Percentiles rank a stretch among this genome's conserved stretches.
Evolutionary conservation across 768 basidiomycete species (phyloP).

Genomic region (Lentinula raphanica): DNA sequence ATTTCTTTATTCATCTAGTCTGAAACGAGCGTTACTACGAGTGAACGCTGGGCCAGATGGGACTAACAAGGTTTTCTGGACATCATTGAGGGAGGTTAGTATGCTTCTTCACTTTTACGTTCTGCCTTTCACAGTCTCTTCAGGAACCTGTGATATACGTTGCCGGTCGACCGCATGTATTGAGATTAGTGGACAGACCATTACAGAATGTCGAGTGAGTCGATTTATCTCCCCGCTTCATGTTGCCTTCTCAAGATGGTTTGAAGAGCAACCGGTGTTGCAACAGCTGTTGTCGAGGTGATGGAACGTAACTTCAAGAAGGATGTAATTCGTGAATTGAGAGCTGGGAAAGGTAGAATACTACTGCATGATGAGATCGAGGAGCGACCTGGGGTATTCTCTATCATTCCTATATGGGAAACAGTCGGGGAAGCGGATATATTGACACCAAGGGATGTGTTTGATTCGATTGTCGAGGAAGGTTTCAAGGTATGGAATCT

Average conservation of each 20-base stretch:
- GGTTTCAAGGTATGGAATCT: slow-evolving; percentile 59
- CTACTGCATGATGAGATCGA: slow-evolving; percentile 95
- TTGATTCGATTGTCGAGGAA: slow-evolving; percentile 65
- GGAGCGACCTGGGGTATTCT: slow-evolving; percentile 83
- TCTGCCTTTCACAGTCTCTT: neutral
- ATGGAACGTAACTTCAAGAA: slow-evolving; percentile 88
- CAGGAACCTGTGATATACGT: slow-evolving; percentile 93
- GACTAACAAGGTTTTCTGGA: slow-evolving; percentile 78
- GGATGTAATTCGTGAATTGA: slow-evolving; percentile 83
- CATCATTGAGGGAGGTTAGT: slow-evolving; percentile 83
- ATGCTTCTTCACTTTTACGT: neutral
- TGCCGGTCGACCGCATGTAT: slow-evolving; percentile 81
- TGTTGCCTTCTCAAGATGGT: neutral
- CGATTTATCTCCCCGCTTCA: neutral
- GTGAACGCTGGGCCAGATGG: slow-evolving; percentile 83
- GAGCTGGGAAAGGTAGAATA: slow-evolving; percentile 65
- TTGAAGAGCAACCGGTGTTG: slow-evolving; percentile 84
- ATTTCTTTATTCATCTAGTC: slow-evolving; percentile 36
- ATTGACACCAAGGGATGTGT: slow-evolving; percentile 82
- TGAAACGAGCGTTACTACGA: slow-evolving; percentile 70
- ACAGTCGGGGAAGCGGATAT: slow-evolving; percentile 75
- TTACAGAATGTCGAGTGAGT: slow-evolving; percentile 88
- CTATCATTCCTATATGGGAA: slow-evolving; percentile 95
- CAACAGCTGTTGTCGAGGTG: slow-evolving; percentile 81
- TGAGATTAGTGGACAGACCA: slow-evolving; percentile 82